Base-by-base conservation (phyloP, 495 filamentous ascomycete genomes). In the Jackrogersella minutella region DNA sequence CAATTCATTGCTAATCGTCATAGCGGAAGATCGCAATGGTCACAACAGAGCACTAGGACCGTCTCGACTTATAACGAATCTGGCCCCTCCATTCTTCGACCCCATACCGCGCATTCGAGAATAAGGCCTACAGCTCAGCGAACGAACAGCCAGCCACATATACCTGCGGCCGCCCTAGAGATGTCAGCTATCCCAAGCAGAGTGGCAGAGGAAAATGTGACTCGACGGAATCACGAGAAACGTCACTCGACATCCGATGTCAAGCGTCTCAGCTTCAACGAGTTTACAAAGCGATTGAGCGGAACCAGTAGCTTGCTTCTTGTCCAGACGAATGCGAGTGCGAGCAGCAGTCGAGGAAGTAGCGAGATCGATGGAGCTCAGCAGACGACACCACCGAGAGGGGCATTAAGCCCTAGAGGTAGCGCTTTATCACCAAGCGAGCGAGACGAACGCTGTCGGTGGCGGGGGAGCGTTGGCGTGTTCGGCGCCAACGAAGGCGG, bases 201-300 rank as follows among this genome's bases (percentile, higher is more conserved):
- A 4, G 54, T 62, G 8, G 31, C 58, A 3, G 69, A 74, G 19
- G 58, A 61, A 9, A 16, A 4, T 16, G 41, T 62, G 10, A 58
- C 62, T 34, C 60, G 72, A 53, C 58, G 64, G 36, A 55, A 64
- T 41, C 66, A 73, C 40, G 79, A 80, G 55, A 81, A 82, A 58
- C 78, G 81, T 16, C 75, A 77, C 9, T 85, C 82, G 17, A 76
- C 75, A 11, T 83, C 73, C 1, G 78, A 77, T 44, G 68, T 71
- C 26, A 86, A 84, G 67, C 71, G 81, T 36, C 76, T 85, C 2
- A 81, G 78, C 64, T 85, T 85, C 58, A 78, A 76, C 62, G 84
- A 86, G 26, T 85, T 85, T 59, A 79, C 84, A 16, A 82, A 82
- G 54, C 72, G 83, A 28, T 68, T 86, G 37, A 82, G 81, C 58